Percentiles rank a stretch among this genome's conserved stretches.
These are phyloP conservation scores for Oleoguttula mirabilis DNA, from an alignment of 495 filamentous ascomycete genomes.

Conservation along the genomic window DNA sequence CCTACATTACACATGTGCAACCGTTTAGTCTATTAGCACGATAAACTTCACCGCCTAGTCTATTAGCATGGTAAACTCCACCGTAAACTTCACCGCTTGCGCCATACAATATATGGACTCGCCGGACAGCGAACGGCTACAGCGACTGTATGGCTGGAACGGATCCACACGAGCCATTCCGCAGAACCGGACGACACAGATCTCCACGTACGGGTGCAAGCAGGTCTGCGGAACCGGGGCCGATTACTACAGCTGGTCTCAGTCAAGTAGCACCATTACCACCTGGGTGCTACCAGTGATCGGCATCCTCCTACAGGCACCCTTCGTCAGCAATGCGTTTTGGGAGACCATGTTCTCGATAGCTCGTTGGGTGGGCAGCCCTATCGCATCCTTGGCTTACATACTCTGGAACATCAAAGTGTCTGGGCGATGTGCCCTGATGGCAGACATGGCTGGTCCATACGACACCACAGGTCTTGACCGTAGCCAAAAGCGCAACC, in stretches of 20 bases:
- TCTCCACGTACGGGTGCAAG: slow-evolving; percentile 24
- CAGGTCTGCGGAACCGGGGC: slow-evolving; percentile 24
- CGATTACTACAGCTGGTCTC: slow-evolving; percentile 27
- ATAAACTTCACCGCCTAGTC: no score
- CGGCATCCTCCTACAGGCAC: slow-evolving; percentile 35
- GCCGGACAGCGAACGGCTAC: neutral
- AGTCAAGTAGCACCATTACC: slow-evolving; percentile 30
- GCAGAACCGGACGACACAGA: slow-evolving; percentile 17
- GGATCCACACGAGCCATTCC: slow-evolving; percentile 17
- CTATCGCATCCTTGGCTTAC: slow-evolving; percentile 31
- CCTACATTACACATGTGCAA: no score
- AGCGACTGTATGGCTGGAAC: slow-evolving; percentile 13
- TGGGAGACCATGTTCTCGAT: slow-evolving; percentile 28
- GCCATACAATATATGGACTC: slow-evolving; percentile 10
- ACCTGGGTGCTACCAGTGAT: slow-evolving; percentile 38
- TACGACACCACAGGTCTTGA: slow-evolving; percentile 23
- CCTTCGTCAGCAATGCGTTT: slow-evolving; percentile 36
- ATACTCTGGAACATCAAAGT: slow-evolving; percentile 40
- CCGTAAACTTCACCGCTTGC: slow-evolving; percentile 21
- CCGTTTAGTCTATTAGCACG: no score
- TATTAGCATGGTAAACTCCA: no score
- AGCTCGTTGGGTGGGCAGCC: slow-evolving; percentile 31
- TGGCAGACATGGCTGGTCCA: slow-evolving; percentile 34
- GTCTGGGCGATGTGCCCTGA: slow-evolving; percentile 35
- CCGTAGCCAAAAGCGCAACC: slow-evolving; percentile 23